Evolutionary conservation across 305 asterid species (phyloP).

Genomic region (Fraxinus paxiana): DNA sequence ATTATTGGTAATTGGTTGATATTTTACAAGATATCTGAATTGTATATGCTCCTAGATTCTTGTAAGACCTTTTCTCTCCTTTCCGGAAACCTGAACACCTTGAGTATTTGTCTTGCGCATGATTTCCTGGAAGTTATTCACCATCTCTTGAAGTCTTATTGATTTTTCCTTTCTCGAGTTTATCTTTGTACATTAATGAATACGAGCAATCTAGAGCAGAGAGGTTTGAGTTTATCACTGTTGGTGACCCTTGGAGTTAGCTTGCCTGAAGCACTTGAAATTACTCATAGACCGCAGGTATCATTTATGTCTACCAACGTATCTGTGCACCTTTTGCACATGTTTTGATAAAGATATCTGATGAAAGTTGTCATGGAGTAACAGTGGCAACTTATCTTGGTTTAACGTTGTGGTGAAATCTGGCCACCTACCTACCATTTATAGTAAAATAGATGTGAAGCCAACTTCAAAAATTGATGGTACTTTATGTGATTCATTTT

Average conservation of each 20-base stretch:
- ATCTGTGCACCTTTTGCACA: background rate
- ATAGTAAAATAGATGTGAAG: background rate
- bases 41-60: background rate
- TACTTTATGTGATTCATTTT: no score
- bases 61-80: background rate
- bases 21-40: background rate
- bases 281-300: background rate
- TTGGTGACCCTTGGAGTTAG: background rate
- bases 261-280: background rate
- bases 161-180: background rate
- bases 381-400: background rate
- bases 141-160: background rate
- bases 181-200: background rate
- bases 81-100: background rate
- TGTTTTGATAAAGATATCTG: background rate
- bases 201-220: background rate
- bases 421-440: background rate
- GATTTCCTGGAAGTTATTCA: background rate
- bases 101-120: background rate
- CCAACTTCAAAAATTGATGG: background rate
- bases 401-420: background rate
- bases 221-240: background rate
- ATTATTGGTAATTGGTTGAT: background rate
- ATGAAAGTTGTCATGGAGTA: background rate
- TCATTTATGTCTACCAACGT: background rate